A percentile compares a stretch with the other conserved stretches of the same genome.
phyloP scores from a whole-genome alignment of 1,139 yeast species.

The Yamadazyma siamensis region DNA sequence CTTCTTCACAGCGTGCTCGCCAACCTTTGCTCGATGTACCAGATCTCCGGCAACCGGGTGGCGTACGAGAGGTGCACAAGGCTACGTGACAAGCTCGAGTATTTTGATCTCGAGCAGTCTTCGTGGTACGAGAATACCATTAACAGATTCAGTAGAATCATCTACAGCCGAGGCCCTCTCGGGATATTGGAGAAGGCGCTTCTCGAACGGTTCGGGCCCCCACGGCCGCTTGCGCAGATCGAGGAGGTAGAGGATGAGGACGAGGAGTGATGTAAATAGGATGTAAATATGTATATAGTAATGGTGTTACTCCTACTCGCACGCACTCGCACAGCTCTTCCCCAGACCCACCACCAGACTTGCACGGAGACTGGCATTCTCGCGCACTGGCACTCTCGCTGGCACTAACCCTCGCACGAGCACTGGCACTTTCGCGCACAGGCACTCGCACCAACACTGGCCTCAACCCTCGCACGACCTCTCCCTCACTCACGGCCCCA shows the following conservation, averaged over 20 bases:
- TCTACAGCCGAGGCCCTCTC: slow-evolving; percentile 41
- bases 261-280: slow-evolving; percentile 24
- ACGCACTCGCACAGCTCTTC: too few relatives aligned
- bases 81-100: slow-evolving; percentile 19
- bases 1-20: slow-evolving; percentile 29
- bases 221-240: slow-evolving; percentile 30
- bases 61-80: slow-evolving; percentile 28
- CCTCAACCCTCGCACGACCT: too few relatives aligned
- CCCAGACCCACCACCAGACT: too few relatives aligned
- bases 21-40: slow-evolving; percentile 34
- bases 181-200: slow-evolving; percentile 43
- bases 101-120: slow-evolving; percentile 18
- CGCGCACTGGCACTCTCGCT: too few relatives aligned
- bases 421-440: too few relatives aligned
- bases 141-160: slow-evolving; percentile 35
- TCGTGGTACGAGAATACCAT: slow-evolving; percentile 37
- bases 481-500: slow-evolving; percentile 1
- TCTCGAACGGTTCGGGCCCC: slow-evolving; percentile 38
- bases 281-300: too few relatives aligned
- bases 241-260: slow-evolving; percentile 47
- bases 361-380: too few relatives aligned
- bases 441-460: too few relatives aligned
- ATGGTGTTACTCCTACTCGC: too few relatives aligned
- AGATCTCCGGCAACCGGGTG: slow-evolving; percentile 19
- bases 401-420: too few relatives aligned